Evolutionary conservation across 2,329 filamentous ascomycete species (phyloP).

Genomic region (Lasiodiplodia sp.): DNA sequence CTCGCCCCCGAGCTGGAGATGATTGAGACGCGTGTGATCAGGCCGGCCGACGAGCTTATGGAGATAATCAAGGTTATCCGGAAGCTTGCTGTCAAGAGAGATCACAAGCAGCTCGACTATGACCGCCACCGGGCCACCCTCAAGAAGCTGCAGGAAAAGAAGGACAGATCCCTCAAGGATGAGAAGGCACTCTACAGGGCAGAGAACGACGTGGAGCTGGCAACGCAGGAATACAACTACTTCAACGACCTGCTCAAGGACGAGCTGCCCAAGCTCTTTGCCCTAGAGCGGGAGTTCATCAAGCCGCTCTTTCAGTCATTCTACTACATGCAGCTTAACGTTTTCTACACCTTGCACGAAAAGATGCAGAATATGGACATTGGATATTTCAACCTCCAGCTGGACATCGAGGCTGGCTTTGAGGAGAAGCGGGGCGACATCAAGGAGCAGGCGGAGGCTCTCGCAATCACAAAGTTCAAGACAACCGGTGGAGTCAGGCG

Average conservation of each 20-base stretch:
- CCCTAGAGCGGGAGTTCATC: conserved; percentile 92
- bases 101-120: conserved; percentile 97
- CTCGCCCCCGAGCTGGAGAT: conserved; percentile 93
- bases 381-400: conserved; percentile 92
- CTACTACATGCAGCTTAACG: conserved; percentile 99
- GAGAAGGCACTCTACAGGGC: conserved; percentile 97
- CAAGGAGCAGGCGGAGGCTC: conserved; percentile 80
- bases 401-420: conserved; percentile 92
- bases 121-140: conserved; percentile 82
- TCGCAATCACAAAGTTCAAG: conserved; percentile 91
- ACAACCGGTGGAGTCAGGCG: conserved; percentile 71
- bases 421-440: conserved; percentile 87
- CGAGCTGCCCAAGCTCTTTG: conserved; percentile 90
- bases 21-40: conserved; percentile 92
- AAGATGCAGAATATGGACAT: conserved; percentile 98
- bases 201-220: conserved; percentile 86
- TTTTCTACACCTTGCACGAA: conserved; percentile 98
- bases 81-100: conserved; percentile 85
- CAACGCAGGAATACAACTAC: conserved; percentile 96
- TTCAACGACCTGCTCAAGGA: conserved; percentile 98
- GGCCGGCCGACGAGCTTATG: conserved; percentile 89
- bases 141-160: conserved; percentile 98
- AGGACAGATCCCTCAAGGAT: conserved; percentile 94
- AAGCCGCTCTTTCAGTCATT: conserved; percentile 97
- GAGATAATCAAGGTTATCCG: conserved; percentile 95